Conservation (phyloP, 148 eudicot species). For the Agrostemma githago region DNA sequence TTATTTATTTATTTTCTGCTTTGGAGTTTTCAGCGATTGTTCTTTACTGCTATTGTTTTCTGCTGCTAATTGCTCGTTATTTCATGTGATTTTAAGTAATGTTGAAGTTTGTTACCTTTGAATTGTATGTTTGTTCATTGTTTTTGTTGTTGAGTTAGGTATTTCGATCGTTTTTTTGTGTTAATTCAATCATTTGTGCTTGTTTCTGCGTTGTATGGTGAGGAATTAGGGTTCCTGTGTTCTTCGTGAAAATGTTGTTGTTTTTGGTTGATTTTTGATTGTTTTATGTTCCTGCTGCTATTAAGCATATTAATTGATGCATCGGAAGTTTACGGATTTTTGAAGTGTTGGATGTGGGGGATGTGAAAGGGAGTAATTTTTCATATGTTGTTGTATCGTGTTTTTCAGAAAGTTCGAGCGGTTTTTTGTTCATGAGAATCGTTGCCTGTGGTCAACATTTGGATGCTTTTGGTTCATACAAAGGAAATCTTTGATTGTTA, state of each 20-base stretch:
- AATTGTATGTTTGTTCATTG: not conserved
- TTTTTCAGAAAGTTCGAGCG: not conserved
- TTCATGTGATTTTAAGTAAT: not conserved
- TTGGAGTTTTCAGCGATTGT: constrained; percentile 3
- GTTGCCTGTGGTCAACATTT: not conserved
- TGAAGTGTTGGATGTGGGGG: not conserved
- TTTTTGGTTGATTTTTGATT: not conserved
- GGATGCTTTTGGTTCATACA: not conserved
- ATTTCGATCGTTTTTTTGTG: constrained; percentile 10
- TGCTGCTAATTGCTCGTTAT: not conserved
- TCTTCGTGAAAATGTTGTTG: not conserved
- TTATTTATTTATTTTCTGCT: not conserved
- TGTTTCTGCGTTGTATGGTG: not conserved
- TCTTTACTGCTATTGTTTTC: constrained; percentile 1
- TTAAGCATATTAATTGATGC: not conserved
- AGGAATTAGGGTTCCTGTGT: constrained; percentile 3
- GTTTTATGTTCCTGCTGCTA: not conserved
- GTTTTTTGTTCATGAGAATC: not conserved
- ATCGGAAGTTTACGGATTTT: not conserved
- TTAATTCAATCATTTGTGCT: not conserved
- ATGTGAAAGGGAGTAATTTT: not conserved
- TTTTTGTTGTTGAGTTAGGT: constrained; percentile 2
- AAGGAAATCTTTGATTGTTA: not conserved
- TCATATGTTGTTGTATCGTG: not conserved
- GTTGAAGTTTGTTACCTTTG: not conserved